Evolutionary conservation across 164 flowering plant genomes (phyloP), one percentile per base, ranked within the genome.

Genomic region (Stephania yunnanensis): DNA sequence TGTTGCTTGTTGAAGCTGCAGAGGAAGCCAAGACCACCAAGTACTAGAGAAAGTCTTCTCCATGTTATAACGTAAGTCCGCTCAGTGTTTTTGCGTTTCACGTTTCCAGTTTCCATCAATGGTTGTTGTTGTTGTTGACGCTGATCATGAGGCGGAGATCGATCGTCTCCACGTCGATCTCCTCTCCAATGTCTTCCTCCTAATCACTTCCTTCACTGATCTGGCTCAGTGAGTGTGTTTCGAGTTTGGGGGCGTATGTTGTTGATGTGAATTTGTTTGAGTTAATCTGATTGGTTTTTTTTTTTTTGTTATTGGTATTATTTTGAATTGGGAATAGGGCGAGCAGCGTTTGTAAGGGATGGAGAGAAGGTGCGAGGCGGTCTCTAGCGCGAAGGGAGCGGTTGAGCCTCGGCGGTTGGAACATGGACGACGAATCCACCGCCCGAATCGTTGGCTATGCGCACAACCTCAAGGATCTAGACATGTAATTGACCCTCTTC

Each of bases 351-450:
- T 89, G 97, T 75, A 84, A 80, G 87, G 93, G 88, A 92, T 95
- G 99, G 99, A 91, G 86, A 77, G 76, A 82, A 58, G 99, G 89
- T 7, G 97, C 92, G 86, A 88, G 87, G 78, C 87, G 84, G 76
- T 92, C 96, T 6, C 64, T 91, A 50, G 97, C 88, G 6, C 75
- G 92, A 76, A 92, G 86, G 73, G 81, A 88, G 76, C 84, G 75
- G 50, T 76, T 93, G 83, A 91, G 93, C 83, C 92, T 95, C 74
- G 86, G 94, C 68, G 95, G 96, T 19, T 90, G 91, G 87, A 93
- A 89, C 78, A 90, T 92, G 92, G 96, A 92, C 46, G 97, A 95
- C 80, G 91, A 91, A 4, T 89, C 98, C 75, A 88, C 89, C 55
- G 87, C 91, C 31, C 90, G 97, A 12, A 83, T 95, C 11, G 88